phyloP scores from a whole-genome alignment of 1,139 yeast genomes.

The Hansenula sp. region DNA sequence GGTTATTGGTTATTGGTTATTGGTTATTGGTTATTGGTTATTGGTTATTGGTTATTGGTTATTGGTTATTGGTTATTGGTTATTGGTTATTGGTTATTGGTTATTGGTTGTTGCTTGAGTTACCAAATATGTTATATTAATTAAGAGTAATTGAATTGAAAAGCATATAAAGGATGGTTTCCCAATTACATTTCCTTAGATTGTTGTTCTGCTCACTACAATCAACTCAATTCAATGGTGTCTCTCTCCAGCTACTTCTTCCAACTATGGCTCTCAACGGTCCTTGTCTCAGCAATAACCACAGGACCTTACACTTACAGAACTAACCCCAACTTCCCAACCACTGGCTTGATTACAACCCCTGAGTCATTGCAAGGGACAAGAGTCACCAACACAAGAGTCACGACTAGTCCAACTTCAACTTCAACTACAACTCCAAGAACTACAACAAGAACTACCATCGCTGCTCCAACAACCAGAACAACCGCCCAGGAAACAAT shows the following conservation, averaged over 20 bases:
- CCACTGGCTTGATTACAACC: slow-evolving; percentile 16
- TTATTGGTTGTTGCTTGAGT: no score
- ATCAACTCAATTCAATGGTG: neutral
- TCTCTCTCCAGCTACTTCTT: no score
- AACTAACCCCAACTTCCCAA: slow-evolving; percentile 16
- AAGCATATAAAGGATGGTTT: no score
- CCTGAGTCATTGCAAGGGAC: slow-evolving; percentile 14
- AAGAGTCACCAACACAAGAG: slow-evolving; percentile 13
- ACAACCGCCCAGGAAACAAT: neutral
- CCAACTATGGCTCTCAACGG: neutral
- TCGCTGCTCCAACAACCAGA: neutral
- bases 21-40: no score
- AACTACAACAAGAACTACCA: neutral
- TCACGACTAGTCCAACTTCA: slow-evolving; percentile 4
- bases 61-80: no score
- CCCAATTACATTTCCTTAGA: no score
- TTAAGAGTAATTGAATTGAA: no score
- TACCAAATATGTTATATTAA: no score
- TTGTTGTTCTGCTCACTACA: no score
- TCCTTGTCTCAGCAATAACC: slow-evolving; percentile 2
- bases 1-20: no score
- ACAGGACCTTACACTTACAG: slow-evolving; percentile 8
- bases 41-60: no score
- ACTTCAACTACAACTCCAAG: slow-evolving; percentile 2
- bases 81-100: no score